phyloP scores from a whole-genome alignment of 805 yeast genomes.

The Lipomyces yamadae region DNA sequence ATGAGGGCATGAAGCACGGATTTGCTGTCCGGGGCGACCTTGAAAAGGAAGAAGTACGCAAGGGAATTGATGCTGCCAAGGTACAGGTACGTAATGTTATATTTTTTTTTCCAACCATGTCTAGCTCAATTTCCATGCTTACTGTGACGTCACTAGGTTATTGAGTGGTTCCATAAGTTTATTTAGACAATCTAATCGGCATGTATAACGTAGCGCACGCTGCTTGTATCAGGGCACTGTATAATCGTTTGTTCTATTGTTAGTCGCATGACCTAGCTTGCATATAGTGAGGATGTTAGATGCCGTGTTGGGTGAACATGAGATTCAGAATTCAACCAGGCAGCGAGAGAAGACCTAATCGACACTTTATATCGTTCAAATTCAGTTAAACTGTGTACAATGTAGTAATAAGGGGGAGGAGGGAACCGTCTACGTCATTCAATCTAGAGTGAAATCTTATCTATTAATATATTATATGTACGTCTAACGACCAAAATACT shows the following conservation, averaged over 20 bases:
- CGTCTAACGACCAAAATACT: conserved; percentile 53
- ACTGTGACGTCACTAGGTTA: neutral
- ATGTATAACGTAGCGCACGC: too few relatives aligned
- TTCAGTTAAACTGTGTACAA: too few relatives aligned
- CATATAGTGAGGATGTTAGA: too few relatives aligned
- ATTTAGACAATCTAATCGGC: neutral
- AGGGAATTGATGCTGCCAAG: conserved; percentile 11
- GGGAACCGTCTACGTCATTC: too few relatives aligned
- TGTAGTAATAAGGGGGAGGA: too few relatives aligned
- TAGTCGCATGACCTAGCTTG: too few relatives aligned
- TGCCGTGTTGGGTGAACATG: too few relatives aligned
- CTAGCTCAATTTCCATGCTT: neutral
- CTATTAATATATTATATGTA: too few relatives aligned
- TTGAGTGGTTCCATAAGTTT: conserved; percentile 6
- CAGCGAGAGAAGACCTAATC: too few relatives aligned
- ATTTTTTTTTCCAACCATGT: neutral
- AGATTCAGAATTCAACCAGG: too few relatives aligned
- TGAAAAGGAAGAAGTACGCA: neutral
- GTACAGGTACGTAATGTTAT: conserved; percentile 10
- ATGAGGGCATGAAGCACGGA: conserved; percentile 19
- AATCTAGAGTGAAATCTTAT: neutral
- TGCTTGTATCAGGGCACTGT: conserved; percentile 14
- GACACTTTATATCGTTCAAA: too few relatives aligned
- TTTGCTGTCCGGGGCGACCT: conserved; percentile 21
- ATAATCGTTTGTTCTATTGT: too few relatives aligned